Base-by-base conservation (phyloP, 306 rosid genomes). In the Prunus davidiana region DNA sequence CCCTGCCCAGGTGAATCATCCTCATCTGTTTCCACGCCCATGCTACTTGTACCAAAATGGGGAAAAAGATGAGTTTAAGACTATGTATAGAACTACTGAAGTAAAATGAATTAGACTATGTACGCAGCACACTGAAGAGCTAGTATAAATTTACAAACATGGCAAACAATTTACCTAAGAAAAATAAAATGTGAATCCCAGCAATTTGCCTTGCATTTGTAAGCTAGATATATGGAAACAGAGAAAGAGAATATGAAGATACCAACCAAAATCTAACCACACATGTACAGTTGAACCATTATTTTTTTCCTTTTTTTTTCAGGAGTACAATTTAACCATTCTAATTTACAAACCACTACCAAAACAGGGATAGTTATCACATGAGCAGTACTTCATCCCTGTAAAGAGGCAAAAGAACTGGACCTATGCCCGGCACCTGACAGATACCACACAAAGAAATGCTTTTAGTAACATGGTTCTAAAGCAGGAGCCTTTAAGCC, bases 1-100 rank as follows among this genome's bases (percentile, higher is more conserved):
- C 87, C 84, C 79, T 34, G 79, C 58, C 84, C 86, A 73, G 19
- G 76, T 16, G 83, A 78, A 79, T 82, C 69, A 55, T 80, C 87
- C 63, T 41, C 94, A 50, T 79, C 80, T 22, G 79, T 88, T 71
- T 78, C 88, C 75, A 14, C 54, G 64, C 75, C 86, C 78, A 25
- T 52, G 67, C 91, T 86, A 72, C 82, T 50, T 63, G n/a, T 19
- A 78, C 28, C 69, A 74, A 74, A 61, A 25, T 20, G 8, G 16
- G 14, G 14, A 62, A 51, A 73, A 77, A 16, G n/a, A 12, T 52
- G 32, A 72, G 38, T 32, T 49, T 22, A 34, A 74, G 65, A 20
- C 15, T 38, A 38, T 22, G 57, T 46, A 14, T 49, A 4, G 10
- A 41, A 49, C 54, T 27, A 47, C 46, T 12, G 1, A 8, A 30